Conservation (phyloP, 441 rosid genomes). For the Syzygium syzygioides region DNA sequence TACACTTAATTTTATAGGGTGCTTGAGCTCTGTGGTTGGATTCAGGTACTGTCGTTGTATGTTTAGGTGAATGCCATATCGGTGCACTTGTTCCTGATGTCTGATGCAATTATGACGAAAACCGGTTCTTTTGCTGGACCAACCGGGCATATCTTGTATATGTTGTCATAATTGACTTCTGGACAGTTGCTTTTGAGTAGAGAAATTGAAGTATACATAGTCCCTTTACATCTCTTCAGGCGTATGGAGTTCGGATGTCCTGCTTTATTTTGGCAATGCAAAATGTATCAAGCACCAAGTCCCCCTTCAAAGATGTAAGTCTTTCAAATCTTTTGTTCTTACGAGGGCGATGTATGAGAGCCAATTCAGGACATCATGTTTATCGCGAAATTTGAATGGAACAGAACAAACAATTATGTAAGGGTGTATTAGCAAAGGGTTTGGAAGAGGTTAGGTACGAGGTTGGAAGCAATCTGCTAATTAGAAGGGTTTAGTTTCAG, state of each 20-base stretch:
- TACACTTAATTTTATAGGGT: conserved; percentile 21
- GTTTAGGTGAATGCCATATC: background rate
- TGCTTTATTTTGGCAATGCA: background rate
- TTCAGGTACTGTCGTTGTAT: background rate
- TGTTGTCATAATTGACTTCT: background rate
- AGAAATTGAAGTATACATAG: background rate
- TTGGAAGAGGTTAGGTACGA: background rate
- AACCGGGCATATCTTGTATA: background rate
- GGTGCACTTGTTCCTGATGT: background rate
- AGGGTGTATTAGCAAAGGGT: background rate
- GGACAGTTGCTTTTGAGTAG: background rate
- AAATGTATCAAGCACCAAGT: background rate
- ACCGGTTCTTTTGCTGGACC: background rate
- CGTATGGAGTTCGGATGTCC: background rate
- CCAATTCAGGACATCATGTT: background rate
- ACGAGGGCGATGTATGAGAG: background rate
- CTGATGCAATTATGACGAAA: background rate
- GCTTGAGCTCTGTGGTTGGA: conserved; percentile 11
- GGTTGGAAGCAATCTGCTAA: background rate
- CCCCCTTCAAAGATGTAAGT: background rate
- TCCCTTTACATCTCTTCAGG: background rate
- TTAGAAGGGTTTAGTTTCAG: background rate
- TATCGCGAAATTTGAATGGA: background rate
- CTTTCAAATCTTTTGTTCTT: background rate
- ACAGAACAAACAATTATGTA: background rate